Evolutionary conservation across 2,329 filamentous ascomycete species (phyloP), one percentile per base, ranked within the genome.

Genomic region (Exserohilum rostratum): DNA sequence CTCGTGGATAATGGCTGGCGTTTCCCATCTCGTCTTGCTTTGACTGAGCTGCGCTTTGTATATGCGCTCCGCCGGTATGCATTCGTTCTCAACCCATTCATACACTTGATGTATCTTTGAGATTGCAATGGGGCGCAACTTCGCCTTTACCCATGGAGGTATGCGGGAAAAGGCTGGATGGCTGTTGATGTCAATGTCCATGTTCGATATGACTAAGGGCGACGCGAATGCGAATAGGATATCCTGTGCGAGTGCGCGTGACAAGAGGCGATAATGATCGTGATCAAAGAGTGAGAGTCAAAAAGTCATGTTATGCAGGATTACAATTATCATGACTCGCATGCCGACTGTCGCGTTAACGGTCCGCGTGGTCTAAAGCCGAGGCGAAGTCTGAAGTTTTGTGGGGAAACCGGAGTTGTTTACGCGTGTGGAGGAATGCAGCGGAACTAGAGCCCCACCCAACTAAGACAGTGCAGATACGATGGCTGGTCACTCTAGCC

Each of bases 91-190:
- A 27, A 79, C 76, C 70, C 73, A 80, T 34, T 78, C 71, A 50
- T 78, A 68, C 12, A 79, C 77, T 43, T 72, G 72, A 42, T 73
- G 65, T 25, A 80, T 80, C 62, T 75, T 78, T 18, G 77, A 72
- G 44, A 79, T 68, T 18, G 78, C 78, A 50, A 77, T 69, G 0
- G 62, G 65, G 60, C 73, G 83, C 44, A 85, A 71, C 62, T 80
- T 84, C 11, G 83, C 76, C 54, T 80, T 82, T 15, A 80, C 79
- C 76, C 78, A 80, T 39, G 73, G 73, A 12, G 76, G 76, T 50
- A 76, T 73, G 46, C 70, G 72, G 11, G 62, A 58, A 54, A 78
- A 77, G n/a, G 74, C 74, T 53, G 73, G 74, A 42, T 69, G 63
- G 52, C 58, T 68, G 43, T 73, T 61, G 12, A 66, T 61, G 29